Percentiles rank a stretch among this genome's conserved stretches.
Evolutionary conservation across 305 asterid species (phyloP).

Genomic region (Withania somnifera): DNA sequence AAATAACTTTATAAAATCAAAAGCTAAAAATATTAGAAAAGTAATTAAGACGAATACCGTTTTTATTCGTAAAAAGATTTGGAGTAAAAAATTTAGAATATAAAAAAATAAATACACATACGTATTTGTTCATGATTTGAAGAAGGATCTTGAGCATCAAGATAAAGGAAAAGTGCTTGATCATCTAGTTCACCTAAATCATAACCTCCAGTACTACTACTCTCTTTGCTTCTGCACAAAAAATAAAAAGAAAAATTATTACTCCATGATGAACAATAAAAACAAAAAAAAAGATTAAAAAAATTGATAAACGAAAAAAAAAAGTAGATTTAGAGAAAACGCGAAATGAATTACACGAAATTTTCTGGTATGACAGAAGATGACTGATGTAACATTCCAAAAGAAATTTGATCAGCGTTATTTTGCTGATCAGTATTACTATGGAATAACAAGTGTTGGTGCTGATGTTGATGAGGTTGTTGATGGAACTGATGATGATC

Average conservation of each 20-base stretch:
- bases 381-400: conserved; percentile 56
- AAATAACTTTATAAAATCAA: background rate
- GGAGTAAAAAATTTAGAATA: background rate
- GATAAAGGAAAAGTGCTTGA: conserved; percentile 28
- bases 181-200: conserved; percentile 36
- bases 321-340: background rate
- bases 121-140: conserved; percentile 22
- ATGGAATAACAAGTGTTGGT: background rate
- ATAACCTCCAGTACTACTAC: conserved; percentile 9
- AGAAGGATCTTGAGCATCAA: conserved; percentile 26
- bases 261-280: background rate
- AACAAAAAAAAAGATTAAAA: background rate
- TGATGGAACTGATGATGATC: conserved; percentile 19
- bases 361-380: conserved; percentile 8
- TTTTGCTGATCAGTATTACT: background rate
- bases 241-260: background rate
- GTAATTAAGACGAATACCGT: fast-evolving
- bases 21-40: background rate
- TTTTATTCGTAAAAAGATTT: too few species aligned
- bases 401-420: conserved; percentile 43
- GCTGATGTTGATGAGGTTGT: conserved; percentile 17
- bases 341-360: conserved; percentile 31
- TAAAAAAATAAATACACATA: background rate
- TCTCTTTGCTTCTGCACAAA: conserved; percentile 20
- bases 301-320: too few species aligned